These are phyloP conservation scores for Apium graveolens DNA, from an alignment of 129 eudicot species.

Conservation along the genomic window DNA sequence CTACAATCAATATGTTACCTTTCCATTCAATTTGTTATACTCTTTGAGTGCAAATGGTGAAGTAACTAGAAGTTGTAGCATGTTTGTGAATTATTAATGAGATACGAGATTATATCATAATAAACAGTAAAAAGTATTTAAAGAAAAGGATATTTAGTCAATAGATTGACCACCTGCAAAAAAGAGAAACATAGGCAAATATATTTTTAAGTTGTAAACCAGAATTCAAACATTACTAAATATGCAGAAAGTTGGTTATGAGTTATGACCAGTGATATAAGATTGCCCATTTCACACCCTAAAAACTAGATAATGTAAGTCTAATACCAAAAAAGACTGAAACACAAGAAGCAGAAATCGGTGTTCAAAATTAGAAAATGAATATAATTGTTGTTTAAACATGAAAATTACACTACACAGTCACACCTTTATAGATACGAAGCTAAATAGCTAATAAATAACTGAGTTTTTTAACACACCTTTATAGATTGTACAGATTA, in stretches of 20 bases:
- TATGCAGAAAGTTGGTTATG: neutral
- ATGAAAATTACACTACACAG: too few relatives aligned
- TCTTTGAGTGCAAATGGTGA: neutral
- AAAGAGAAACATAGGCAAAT: neutral
- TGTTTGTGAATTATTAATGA: neutral
- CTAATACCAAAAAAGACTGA: too few relatives aligned
- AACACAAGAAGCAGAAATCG: too few relatives aligned
- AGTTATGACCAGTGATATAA: neutral
- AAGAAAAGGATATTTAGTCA: conserved; percentile 89
- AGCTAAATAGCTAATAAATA: too few relatives aligned
- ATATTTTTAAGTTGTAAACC: neutral
- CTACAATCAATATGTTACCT: neutral
- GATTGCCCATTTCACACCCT: neutral
- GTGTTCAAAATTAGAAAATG: too few relatives aligned
- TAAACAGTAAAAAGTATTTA: neutral
- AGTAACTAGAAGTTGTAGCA: neutral
- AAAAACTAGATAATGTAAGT: neutral
- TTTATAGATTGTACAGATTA: too few relatives aligned
- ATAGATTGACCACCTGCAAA: conserved; percentile 91
- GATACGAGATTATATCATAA: neutral
- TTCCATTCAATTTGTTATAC: neutral
- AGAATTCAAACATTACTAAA: neutral
- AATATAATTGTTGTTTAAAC: too few relatives aligned
- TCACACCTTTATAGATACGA: too few relatives aligned
- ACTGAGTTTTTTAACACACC: too few relatives aligned